Percentiles rank a stretch among this genome's conserved stretches.
These are phyloP conservation scores for Penicillium sp. DNA, from an alignment of 2,329 filamentous ascomycete genomes.

Conservation along the genomic window DNA sequence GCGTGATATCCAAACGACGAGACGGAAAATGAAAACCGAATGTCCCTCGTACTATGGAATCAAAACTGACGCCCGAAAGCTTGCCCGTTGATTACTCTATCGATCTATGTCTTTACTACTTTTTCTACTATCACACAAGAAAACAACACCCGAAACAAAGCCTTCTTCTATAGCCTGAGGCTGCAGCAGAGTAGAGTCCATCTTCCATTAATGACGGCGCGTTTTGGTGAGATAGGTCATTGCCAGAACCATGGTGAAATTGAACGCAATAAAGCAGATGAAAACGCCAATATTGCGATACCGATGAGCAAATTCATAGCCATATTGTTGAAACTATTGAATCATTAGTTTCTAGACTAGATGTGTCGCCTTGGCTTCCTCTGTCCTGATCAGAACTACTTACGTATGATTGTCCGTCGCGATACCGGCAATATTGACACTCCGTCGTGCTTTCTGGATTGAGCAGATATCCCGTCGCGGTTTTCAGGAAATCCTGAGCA, in stretches of 20 bases:
- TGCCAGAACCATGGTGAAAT: neutral
- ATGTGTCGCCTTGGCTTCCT: neutral
- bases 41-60: too few relatives aligned
- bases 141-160: neutral
- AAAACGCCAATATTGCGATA: neutral
- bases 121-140: neutral
- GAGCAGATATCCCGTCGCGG: neutral
- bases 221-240: neutral
- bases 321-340: neutral
- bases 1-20: too few relatives aligned
- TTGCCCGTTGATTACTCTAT: neutral
- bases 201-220: neutral
- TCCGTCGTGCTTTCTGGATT: neutral
- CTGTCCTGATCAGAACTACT: neutral
- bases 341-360: neutral
- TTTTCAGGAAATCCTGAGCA: neutral
- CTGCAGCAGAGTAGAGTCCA: neutral
- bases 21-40: too few relatives aligned
- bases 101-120: neutral
- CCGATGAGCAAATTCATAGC: neutral
- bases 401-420: neutral
- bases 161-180: neutral
- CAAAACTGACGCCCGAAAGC: too few relatives aligned
- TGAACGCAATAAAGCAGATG: neutral
- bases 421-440: neutral